phyloP scores from a whole-genome alignment of 768 basidiomycete species.

The Pleurotus citrinopileatus region DNA sequence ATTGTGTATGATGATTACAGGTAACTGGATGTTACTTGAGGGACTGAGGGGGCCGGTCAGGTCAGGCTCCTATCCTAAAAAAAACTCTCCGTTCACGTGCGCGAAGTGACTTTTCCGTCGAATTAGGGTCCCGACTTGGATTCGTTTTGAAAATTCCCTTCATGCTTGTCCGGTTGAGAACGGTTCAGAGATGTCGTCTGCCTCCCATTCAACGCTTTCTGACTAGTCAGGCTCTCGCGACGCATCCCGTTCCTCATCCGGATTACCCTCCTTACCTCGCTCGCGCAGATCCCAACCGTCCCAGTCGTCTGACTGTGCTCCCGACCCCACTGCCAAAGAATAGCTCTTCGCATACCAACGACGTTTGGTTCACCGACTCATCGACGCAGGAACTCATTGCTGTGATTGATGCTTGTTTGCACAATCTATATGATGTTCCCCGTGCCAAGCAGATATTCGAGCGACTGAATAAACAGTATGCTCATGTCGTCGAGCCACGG shows the following conservation, averaged over 20 bases:
- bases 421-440: conserved; percentile 69
- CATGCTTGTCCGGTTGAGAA: conserved; percentile 9
- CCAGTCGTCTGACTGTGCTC: conserved; percentile 50
- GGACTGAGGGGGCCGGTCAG: too few relatives aligned
- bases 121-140: too few relatives aligned
- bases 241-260: conserved; percentile 28
- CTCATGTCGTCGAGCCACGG: conserved; percentile 34
- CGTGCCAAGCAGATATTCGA: conserved; percentile 77
- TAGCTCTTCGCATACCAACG: conserved; percentile 33
- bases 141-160: not conserved
- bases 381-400: conserved; percentile 66
- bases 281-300: conserved; percentile 34
- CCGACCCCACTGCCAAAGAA: conserved; percentile 65
- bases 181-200: conserved; percentile 11
- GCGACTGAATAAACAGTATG: conserved; percentile 40
- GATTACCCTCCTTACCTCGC: conserved; percentile 40
- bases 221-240: conserved; percentile 3
- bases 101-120: too few relatives aligned
- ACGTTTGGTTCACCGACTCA: conserved; percentile 62
- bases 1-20: too few relatives aligned
- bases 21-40: too few relatives aligned
- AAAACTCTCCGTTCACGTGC: too few relatives aligned
- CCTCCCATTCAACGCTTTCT: conserved; percentile 9
- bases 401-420: conserved; percentile 81
- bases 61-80: too few relatives aligned